phyloP scores from a whole-genome alignment of 805 yeast genomes.

The Myxozyma udenii region DNA sequence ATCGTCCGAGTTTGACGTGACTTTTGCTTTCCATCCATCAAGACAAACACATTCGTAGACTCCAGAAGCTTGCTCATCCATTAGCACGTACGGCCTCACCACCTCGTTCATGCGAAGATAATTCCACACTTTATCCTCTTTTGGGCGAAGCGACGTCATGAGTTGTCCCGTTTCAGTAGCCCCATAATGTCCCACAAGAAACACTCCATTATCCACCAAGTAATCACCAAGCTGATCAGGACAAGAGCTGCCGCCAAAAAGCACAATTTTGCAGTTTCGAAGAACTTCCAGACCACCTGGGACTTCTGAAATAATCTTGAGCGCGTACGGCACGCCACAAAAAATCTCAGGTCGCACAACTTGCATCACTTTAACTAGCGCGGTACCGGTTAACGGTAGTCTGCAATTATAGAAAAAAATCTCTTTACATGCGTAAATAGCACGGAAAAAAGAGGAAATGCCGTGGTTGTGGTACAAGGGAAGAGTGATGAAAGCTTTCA shows the following conservation, averaged over 20 bases:
- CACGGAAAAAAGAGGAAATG: constrained; percentile 16
- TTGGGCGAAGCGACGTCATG: constrained; percentile 8
- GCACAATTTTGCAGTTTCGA: constrained; percentile 8
- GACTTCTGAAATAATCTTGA: constrained; percentile 14
- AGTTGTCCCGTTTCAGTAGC: constrained; percentile 21
- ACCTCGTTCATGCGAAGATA: constrained; percentile 3
- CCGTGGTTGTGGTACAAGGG: constrained; percentile 21
- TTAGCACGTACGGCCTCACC: constrained; percentile 6
- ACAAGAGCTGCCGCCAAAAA: constrained; percentile 15
- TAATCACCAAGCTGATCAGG: constrained; percentile 18
- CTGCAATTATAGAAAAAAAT: constrained; percentile 7
- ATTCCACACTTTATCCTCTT: constrained; percentile 14
- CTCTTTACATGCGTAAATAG: constrained; percentile 10
- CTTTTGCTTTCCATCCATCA: constrained; percentile 21
- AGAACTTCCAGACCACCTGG: constrained; percentile 11
- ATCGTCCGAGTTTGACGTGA: constrained; percentile 7
- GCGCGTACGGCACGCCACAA: constrained; percentile 23
- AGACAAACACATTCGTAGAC: constrained; percentile 16
- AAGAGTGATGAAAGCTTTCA: constrained; percentile 17
- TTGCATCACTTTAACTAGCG: constrained; percentile 8
- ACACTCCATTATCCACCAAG: constrained; percentile 11
- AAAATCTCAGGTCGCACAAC: constrained; percentile 6
- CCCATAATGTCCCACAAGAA: constrained; percentile 17
- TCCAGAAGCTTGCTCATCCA: constrained; percentile 12
- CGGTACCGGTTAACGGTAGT: constrained; percentile 12